Evolutionary conservation across 768 basidiomycete species (phyloP), one percentile per base, ranked within the genome.

Genomic region (Lentinus tigrinus): DNA sequence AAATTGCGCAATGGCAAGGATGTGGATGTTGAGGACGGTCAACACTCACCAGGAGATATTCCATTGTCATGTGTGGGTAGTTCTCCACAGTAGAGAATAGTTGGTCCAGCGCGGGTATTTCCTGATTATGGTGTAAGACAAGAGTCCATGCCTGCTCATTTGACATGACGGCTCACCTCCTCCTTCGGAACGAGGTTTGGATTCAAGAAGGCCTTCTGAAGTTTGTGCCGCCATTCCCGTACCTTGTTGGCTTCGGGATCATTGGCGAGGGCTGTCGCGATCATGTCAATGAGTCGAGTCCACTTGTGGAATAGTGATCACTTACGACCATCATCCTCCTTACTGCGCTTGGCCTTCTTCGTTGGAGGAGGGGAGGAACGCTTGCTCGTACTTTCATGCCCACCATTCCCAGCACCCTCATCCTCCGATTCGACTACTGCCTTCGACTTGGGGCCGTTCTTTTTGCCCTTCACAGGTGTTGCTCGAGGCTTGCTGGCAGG

Each of bases 221-320:
- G 81, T 72, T 85, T 89, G 72, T 96, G 93, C 63, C 95, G 80
- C 94, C 95, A 96, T 57, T 91, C 89, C 68, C 90, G 87, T 65
- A 95, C 93, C 71, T 88, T 87, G 54, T 76, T 66, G 23, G 85
- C 88, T 60, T 89, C 87, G 1, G 79, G 80, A 70, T 89, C 85
- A 48, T 71, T 75, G 40, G 75, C 72, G 53, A 85, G 61, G 51
- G 77, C 77, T 56, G 77, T 78, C 78, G 49, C 17, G 28, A 42
- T 47, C 23, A 47, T 23, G 31, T 9, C 14, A 27, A 36, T 34
- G 39, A 26, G 31, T 7, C 27, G n/a, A 24, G 47, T 23, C 24
- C 24, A 37, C 17, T 23, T 19, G 46, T 37, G 21, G 31, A 31
- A n/a, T 52, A 52, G 21, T 40, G 37, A 52, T 61, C 6, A 50